These are phyloP conservation scores for Diophrys sp. DNA, from an alignment of 73 alveolate genomes.

Conservation along the genomic window DNA sequence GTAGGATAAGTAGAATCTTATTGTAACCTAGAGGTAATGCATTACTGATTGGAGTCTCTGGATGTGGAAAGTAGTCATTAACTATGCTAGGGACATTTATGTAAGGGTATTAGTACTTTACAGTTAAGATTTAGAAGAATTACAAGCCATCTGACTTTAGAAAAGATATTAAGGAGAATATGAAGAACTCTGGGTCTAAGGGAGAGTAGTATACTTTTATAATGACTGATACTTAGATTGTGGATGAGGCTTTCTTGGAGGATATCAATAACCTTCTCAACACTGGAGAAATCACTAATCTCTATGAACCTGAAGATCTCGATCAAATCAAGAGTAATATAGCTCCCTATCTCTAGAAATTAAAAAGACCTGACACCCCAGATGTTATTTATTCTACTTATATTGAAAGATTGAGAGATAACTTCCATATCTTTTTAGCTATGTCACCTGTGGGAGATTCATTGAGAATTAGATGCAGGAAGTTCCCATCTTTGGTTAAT, in stretches of 20 bases:
- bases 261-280: constrained; percentile 80
- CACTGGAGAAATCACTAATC: constrained; percentile 97
- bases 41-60: constrained; percentile 62
- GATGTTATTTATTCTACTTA: constrained; percentile 58
- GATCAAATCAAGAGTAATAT: constrained; percentile 79
- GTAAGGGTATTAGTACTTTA: constrained; percentile 60
- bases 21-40: constrained; percentile 53
- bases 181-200: constrained; percentile 74
- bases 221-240: constrained; percentile 77
- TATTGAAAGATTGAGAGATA: constrained; percentile 90
- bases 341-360: constrained; percentile 50
- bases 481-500: constrained; percentile 94
- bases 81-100: constrained; percentile 68
- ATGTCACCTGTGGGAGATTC: constrained; percentile 97
- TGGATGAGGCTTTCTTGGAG: constrained; percentile 79
- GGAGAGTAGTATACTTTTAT: constrained; percentile 62
- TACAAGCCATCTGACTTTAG: constrained; percentile 74
- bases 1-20: constrained; percentile 46
- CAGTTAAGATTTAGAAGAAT: constrained; percentile 71
- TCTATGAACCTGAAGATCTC: constrained; percentile 89
- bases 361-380: constrained; percentile 45
- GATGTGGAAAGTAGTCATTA: constrained; percentile 74
- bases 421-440: constrained; percentile 90
- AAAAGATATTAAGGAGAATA: constrained; percentile 68
- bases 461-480: constrained; percentile 90